phyloP scores from a whole-genome alignment of 2,329 filamentous ascomycete genomes.

The Fusarium avenaceum region DNA sequence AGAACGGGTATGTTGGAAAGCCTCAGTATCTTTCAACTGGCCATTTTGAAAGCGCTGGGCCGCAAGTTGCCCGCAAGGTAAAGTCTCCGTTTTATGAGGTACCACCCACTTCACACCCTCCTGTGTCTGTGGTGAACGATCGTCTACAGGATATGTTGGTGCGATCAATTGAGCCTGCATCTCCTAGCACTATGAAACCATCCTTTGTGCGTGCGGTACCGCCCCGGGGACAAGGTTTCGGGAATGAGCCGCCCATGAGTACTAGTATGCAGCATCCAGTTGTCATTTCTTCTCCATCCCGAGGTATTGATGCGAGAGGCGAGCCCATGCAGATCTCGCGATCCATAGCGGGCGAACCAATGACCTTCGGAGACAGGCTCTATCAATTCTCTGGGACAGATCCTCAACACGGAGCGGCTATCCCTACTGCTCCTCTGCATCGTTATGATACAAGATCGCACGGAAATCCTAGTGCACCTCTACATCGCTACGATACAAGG shows the following conservation, averaged over 20 bases:
- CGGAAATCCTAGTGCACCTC: slow-evolving; percentile 1
- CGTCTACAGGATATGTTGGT: slow-evolving; percentile 60
- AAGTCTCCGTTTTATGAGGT: slow-evolving; percentile 42
- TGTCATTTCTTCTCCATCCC: slow-evolving; percentile 40
- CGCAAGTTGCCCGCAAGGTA: slow-evolving; percentile 49
- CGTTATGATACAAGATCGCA: slow-evolving; percentile 24
- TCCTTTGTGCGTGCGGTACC: slow-evolving; percentile 54
- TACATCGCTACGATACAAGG: slow-evolving; percentile 26
- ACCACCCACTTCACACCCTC: slow-evolving; percentile 41
- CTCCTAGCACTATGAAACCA: slow-evolving; percentile 54
- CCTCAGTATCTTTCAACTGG: slow-evolving; percentile 34
- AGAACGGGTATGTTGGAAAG: slow-evolving; percentile 50
- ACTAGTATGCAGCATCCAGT: slow-evolving; percentile 40
- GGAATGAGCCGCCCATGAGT: slow-evolving; percentile 39
- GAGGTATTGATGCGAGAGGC: slow-evolving; percentile 33
- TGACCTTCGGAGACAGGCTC: slow-evolving; percentile 14
- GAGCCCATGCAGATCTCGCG: slow-evolving; percentile 35
- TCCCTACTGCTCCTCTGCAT: slow-evolving; percentile 28
- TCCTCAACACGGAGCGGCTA: slow-evolving; percentile 16
- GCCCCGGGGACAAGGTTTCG: slow-evolving; percentile 45
- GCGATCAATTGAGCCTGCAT: slow-evolving; percentile 61
- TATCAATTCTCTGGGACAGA: slow-evolving; percentile 30
- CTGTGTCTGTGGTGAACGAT: slow-evolving; percentile 28
- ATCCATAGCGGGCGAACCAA: slow-evolving; percentile 34
- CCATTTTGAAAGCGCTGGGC: slow-evolving; percentile 34